A percentile compares a stretch with the other conserved stretches of the same genome.
Evolutionary conservation across 441 rosid genomes (phyloP).

Genomic region (Hura crepitans): DNA sequence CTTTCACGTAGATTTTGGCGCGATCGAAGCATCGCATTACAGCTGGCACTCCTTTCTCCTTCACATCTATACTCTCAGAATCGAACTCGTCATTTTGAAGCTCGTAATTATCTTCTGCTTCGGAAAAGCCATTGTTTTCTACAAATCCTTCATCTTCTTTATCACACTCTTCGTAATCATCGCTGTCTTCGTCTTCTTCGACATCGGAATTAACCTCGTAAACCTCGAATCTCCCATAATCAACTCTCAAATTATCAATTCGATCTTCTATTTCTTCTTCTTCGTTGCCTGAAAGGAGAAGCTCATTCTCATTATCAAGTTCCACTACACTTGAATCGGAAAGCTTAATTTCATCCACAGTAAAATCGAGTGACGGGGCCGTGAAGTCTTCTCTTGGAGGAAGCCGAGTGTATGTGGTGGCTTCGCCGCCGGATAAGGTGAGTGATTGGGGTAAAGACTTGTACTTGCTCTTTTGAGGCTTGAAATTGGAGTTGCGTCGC

Average conservation of each 20-base stretch:
- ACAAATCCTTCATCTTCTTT: conserved; percentile 28
- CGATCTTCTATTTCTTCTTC: conserved; percentile 25
- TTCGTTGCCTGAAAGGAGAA: conserved; percentile 18
- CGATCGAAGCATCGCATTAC: conserved; percentile 90
- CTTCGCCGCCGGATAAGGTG: conserved; percentile 48
- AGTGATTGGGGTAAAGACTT: conserved; percentile 30
- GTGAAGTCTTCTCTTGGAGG: conserved; percentile 68
- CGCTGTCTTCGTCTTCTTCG: conserved; percentile 30
- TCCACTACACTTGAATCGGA: conserved; percentile 44
- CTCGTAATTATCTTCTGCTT: conserved; percentile 30
- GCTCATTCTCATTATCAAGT: conserved; percentile 17
- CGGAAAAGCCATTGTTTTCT: conserved; percentile 10
- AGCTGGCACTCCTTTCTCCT: conserved; percentile 88
- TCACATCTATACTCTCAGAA: conserved; percentile 40
- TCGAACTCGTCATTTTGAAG: conserved; percentile 26
- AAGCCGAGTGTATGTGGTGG: conserved; percentile 77
- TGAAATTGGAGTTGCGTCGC: conserved; percentile 35
- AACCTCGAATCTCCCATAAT: conserved; percentile 30
- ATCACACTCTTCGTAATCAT: conserved; percentile 27
- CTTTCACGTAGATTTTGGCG: conserved; percentile 69
- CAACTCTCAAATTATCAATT: conserved; percentile 14
- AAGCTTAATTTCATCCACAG: conserved; percentile 46
- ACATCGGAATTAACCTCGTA: conserved; percentile 17
- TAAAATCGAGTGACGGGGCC: conserved; percentile 17
- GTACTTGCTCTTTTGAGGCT: conserved; percentile 30